Percentiles rank a stretch among this genome's conserved stretches.
Conservation (phyloP, 1,284 basidiomycete genomes). For the Malassezia vespertilionis region DNA sequence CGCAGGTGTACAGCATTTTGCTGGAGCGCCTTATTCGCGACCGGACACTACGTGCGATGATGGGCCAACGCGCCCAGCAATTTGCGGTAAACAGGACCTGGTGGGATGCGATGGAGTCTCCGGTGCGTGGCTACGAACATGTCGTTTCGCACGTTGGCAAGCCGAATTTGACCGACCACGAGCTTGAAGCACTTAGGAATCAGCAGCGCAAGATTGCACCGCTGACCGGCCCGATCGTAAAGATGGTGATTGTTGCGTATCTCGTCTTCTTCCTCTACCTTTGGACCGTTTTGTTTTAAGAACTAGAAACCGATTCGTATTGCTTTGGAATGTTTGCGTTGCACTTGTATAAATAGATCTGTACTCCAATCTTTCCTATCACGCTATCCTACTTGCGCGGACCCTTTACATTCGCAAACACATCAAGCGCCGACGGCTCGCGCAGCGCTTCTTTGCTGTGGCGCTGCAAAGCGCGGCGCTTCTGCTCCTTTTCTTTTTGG, state of each 20-base stretch:
- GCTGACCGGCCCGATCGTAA: constrained; percentile 31
- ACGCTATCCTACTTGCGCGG: constrained; percentile 3
- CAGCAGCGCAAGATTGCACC: constrained; percentile 27
- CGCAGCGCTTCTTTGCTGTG: neutral
- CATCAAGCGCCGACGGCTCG: constrained; percentile 14
- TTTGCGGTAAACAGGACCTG: constrained; percentile 51
- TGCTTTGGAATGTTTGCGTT: too few species aligned
- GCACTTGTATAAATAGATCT: too few species aligned
- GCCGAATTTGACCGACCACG: constrained; percentile 31
- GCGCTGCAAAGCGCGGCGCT: constrained; percentile 5
- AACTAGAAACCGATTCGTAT: too few species aligned
- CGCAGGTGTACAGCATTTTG: constrained; percentile 50
- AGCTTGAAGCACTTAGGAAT: constrained; percentile 37
- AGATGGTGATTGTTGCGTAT: constrained; percentile 25
- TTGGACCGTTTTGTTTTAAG: constrained; percentile 19
- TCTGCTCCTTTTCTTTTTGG: constrained; percentile 14
- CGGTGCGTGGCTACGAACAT: constrained; percentile 53
- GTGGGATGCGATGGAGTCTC: constrained; percentile 54
- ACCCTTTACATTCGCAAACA: constrained; percentile 9
- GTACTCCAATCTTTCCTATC: neutral
- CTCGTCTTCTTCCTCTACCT: constrained; percentile 23
- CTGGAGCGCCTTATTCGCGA: constrained; percentile 48
- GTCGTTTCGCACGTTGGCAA: constrained; percentile 23
- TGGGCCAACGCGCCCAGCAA: constrained; percentile 49
- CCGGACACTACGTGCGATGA: constrained; percentile 46